Conservation (phyloP, 2,329 filamentous ascomycete genomes). For the Aspergillus sp. region DNA sequence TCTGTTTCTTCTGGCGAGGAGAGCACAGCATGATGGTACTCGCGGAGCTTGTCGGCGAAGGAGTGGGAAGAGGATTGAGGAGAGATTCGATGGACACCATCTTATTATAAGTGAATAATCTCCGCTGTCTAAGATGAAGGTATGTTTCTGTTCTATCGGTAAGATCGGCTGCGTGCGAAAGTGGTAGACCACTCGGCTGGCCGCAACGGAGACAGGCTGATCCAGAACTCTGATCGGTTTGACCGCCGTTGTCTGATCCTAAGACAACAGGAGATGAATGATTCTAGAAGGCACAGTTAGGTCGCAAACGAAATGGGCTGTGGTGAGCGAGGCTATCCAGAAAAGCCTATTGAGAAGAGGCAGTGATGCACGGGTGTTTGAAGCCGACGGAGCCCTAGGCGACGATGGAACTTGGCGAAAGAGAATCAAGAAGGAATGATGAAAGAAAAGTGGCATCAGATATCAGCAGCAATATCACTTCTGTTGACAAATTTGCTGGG, state of each 20-base stretch:
- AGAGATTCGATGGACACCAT: slow-evolving; percentile 68
- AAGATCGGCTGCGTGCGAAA: background rate
- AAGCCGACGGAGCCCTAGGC: slow-evolving; percentile 3
- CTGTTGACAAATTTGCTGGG: slow-evolving; percentile 25
- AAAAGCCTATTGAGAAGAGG: slow-evolving; percentile 11
- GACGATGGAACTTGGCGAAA: slow-evolving; percentile 14
- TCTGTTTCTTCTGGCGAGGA: slow-evolving; percentile 46
- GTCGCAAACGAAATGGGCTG: slow-evolving; percentile 14
- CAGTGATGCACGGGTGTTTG: slow-evolving; percentile 13
- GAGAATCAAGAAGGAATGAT: slow-evolving; percentile 1
- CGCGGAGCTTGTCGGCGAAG: slow-evolving; percentile 45
- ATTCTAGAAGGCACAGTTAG: slow-evolving; percentile 28
- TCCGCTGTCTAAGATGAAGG: background rate
- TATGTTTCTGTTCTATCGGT: background rate
- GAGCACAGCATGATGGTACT: slow-evolving; percentile 31
- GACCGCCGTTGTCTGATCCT: slow-evolving; percentile 11
- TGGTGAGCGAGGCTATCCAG: slow-evolving; percentile 14
- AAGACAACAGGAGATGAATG: slow-evolving; percentile 14
- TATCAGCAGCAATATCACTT: slow-evolving; percentile 19
- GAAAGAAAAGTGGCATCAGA: slow-evolving; percentile 12
- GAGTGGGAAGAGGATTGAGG: slow-evolving; percentile 58
- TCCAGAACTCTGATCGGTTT: slow-evolving; percentile 13
- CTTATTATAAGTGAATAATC: background rate
- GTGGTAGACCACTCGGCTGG: slow-evolving; percentile 2
- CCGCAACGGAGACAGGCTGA: slow-evolving; percentile 8